A percentile compares a stretch with the other conserved stretches of the same genome.
phyloP scores from a whole-genome alignment of 257 asterid species.

The Dorcoceras hygrometricum region DNA sequence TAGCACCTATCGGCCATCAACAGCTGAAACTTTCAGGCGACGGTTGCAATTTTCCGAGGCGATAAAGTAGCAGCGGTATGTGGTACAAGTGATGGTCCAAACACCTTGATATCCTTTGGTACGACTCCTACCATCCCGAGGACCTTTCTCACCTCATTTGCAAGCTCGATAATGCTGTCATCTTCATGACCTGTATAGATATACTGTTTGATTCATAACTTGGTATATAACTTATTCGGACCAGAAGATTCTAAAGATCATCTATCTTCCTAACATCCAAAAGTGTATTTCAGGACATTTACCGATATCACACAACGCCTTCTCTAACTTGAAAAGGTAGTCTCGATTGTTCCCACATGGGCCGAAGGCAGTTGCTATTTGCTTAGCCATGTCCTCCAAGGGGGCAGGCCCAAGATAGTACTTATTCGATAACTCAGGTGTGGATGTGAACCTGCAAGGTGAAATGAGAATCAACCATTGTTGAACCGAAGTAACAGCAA shows the following conservation, averaged over 20 bases:
- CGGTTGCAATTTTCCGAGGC: conserved; percentile 28
- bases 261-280: not conserved
- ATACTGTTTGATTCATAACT: not conserved
- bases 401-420: conserved; percentile 64
- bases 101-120: conserved; percentile 36
- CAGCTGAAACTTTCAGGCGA: conserved; percentile 36
- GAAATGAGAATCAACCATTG: not conserved
- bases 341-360: conserved; percentile 58
- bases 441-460: conserved; percentile 50
- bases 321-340: conserved; percentile 47
- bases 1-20: conserved; percentile 20
- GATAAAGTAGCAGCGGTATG: conserved; percentile 34
- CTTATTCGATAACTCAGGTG: conserved; percentile 48
- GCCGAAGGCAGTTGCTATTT: conserved; percentile 55
- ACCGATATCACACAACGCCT: conserved; percentile 56
- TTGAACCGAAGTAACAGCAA: not conserved
- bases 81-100: conserved; percentile 28
- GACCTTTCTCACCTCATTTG: conserved; percentile 63
- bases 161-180: conserved; percentile 52
- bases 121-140: conserved; percentile 32
- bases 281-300: not conserved
- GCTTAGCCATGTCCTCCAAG: conserved; percentile 51
- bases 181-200: conserved; percentile 53
- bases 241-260: not conserved
- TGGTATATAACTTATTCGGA: not conserved